Conservation (phyloP, 75 land plant genomes). For the Pinus albicaulis region DNA sequence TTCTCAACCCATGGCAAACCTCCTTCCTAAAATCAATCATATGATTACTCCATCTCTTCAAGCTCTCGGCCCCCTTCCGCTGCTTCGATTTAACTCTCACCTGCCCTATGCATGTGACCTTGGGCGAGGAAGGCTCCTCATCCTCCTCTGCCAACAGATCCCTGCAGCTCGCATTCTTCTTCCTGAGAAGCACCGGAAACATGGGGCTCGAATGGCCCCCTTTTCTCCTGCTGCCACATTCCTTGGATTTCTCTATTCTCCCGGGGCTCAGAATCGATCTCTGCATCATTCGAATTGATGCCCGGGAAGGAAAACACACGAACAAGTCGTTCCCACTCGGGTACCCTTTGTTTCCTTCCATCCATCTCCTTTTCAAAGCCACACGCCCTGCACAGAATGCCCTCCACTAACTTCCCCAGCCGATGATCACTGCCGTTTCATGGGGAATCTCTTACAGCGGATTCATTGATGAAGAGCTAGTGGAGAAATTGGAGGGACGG, state of each 20-base stretch:
- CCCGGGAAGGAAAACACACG: constrained; percentile 57
- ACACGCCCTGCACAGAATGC: too few relatives aligned
- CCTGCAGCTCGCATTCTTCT: constrained; percentile 31
- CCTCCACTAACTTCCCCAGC: too few relatives aligned
- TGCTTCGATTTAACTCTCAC: constrained; percentile 71
- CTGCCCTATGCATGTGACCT: constrained; percentile 94
- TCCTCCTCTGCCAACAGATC: constrained; percentile 30
- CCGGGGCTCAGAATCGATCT: constrained; percentile 48
- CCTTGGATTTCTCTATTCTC: constrained; percentile 25
- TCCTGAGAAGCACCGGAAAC: constrained; percentile 26
- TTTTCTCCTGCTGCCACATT: constrained; percentile 24
- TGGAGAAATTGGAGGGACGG: too few relatives aligned
- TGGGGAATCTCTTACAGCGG: too few relatives aligned
- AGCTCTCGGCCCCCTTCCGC: constrained; percentile 29
- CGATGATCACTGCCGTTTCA: too few relatives aligned
- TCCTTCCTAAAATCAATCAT: constrained; percentile 9
- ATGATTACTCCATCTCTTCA: constrained; percentile 45
- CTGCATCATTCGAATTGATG: constrained; percentile 37
- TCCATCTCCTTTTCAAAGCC: background rate
- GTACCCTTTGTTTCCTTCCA: constrained; percentile 10
- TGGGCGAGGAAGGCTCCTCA: constrained; percentile 79
- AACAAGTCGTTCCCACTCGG: constrained; percentile 33
- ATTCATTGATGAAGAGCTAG: too few relatives aligned
- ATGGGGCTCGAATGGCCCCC: constrained; percentile 59
- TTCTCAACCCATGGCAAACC: constrained; percentile 48